Base-by-base conservation (phyloP, 306 rosid species). In the Quercus rubra region DNA sequence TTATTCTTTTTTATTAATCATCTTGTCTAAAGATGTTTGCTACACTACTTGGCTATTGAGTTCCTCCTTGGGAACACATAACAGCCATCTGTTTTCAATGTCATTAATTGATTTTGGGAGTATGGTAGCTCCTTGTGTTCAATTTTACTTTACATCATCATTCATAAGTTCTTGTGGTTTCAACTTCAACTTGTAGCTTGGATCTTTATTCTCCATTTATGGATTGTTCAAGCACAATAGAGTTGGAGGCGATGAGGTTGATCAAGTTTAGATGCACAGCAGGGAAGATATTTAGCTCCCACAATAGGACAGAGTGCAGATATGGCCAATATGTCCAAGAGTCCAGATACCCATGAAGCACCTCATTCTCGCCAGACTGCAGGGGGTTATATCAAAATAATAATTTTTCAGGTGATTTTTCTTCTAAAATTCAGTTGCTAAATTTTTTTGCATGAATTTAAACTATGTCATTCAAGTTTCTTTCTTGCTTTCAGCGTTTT, bases 401-500 rank as follows among this genome's bases (percentile, higher is more conserved):
- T 95, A 57, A 80, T 86, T 51, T 93, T 87, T 84, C 98, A 95
- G 99, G 99, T 91, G 79, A 17, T 61, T 74, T 80, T 74, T 70
- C 69, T 59, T 73, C 62, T 51, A 23, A 52, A 62, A 81, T 73
- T 75, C 54, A 17, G 62, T 78, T 72, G 49, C 69, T 43, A 23
- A 52, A 41, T 27, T 0, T 25, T 25, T 38, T 51, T 71, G 70
- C 11, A 25, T 41, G 30, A 43, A 27, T 57, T 71, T 81, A 58
- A 49, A 64, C 20, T 58, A 68, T 75, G 33, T 12, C 30, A 23
- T 74, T 62, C 55, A 27, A 71, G 74, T 51, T 68, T 30, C 51
- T 78, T 68, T 63, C 77, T 57, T 33, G 55, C 73, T 41, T 58
- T 66, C 63, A 52, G 58, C 49, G 13, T 54, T 28, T 20, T 21